A percentile compares a stretch with the other conserved stretches of the same genome.
Evolutionary conservation across 2,329 filamentous ascomycete genomes (phyloP).

Genomic region (Zymoseptoria brevis): DNA sequence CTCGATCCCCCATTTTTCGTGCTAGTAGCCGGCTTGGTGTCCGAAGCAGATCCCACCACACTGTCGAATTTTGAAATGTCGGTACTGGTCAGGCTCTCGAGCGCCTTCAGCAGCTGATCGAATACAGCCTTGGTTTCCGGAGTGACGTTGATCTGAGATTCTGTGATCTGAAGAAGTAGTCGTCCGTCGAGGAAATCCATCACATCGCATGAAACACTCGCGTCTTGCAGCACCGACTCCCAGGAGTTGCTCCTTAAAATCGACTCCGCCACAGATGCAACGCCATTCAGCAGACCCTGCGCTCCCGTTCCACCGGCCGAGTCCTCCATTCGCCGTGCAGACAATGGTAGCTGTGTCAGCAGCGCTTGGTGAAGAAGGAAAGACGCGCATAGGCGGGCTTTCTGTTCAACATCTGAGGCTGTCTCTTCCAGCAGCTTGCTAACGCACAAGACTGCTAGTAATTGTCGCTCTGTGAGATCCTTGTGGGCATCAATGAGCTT

Average conservation of each 20-base stretch:
- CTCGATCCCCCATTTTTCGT: neutral
- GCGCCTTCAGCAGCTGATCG: constrained; percentile 18
- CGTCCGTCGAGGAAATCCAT: constrained; percentile 51
- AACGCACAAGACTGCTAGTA: constrained; percentile 20
- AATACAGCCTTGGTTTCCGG: constrained; percentile 17
- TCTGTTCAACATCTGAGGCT: constrained; percentile 1
- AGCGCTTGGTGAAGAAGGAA: constrained; percentile 27
- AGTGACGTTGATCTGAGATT: constrained; percentile 6
- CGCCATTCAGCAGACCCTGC: constrained; percentile 21
- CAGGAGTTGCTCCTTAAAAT: constrained; percentile 34
- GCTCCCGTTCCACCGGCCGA: constrained; percentile 5
- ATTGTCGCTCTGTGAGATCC: constrained; percentile 21
- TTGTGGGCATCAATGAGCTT: neutral
- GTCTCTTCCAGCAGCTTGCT: constrained; percentile 13
- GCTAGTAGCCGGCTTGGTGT: neutral
- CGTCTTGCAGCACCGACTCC: constrained; percentile 22
- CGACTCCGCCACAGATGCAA: constrained; percentile 31
- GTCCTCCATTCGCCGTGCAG: constrained; percentile 21
- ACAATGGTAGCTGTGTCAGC: constrained; percentile 24
- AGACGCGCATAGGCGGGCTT: constrained; percentile 14
- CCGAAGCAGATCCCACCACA: neutral
- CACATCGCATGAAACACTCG: constrained; percentile 36
- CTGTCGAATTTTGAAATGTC: constrained; percentile 1
- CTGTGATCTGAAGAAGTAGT: constrained; percentile 30
- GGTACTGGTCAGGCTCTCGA: constrained; percentile 9